A percentile compares a stretch with the other conserved stretches of the same genome.
Evolutionary conservation across 352 stramenopile species (phyloP).

Genomic region (Elongisporangium anandrum): DNA sequence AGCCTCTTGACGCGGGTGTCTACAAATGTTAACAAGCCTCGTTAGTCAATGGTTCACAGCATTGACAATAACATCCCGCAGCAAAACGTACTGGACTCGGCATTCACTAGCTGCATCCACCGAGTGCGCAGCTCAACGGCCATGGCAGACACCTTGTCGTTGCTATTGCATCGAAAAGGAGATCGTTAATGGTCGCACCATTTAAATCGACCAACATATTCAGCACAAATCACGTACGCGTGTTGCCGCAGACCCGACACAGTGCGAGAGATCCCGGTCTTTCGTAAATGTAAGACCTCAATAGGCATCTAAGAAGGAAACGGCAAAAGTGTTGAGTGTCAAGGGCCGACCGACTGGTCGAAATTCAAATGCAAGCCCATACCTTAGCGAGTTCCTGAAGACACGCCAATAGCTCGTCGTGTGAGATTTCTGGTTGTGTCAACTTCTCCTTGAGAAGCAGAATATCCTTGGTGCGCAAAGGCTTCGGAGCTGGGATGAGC

Average conservation of each 20-base stretch:
- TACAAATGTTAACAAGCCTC: slow-evolving; percentile 12
- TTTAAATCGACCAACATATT: neutral
- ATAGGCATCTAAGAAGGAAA: slow-evolving; percentile 44
- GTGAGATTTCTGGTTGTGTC: slow-evolving; percentile 34
- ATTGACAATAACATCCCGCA: slow-evolving; percentile 4
- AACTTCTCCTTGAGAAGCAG: slow-evolving; percentile 56
- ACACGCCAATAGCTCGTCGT: slow-evolving; percentile 63
- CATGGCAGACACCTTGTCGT: slow-evolving; percentile 72
- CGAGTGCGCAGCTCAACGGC: slow-evolving; percentile 59
- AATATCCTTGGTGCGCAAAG: slow-evolving; percentile 52
- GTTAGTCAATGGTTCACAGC: neutral
- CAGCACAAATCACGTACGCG: slow-evolving; percentile 35
- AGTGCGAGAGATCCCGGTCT: slow-evolving; percentile 53
- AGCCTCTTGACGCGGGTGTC: slow-evolving; percentile 35
- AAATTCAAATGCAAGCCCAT: no score
- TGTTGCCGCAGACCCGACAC: slow-evolving; percentile 73
- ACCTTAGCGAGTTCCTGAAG: slow-evolving; percentile 52
- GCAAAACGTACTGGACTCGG: slow-evolving; percentile 21
- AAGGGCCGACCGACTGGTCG: no score
- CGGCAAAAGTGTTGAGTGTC: no score
- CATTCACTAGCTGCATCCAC: slow-evolving; percentile 69
- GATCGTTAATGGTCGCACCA: no score
- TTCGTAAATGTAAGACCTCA: slow-evolving; percentile 59
- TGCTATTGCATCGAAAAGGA: slow-evolving; percentile 26
- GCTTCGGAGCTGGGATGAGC: slow-evolving; percentile 38